Evolutionary conservation across 768 basidiomycete species (phyloP).

Genomic region (Boletus pseudopeckii): DNA sequence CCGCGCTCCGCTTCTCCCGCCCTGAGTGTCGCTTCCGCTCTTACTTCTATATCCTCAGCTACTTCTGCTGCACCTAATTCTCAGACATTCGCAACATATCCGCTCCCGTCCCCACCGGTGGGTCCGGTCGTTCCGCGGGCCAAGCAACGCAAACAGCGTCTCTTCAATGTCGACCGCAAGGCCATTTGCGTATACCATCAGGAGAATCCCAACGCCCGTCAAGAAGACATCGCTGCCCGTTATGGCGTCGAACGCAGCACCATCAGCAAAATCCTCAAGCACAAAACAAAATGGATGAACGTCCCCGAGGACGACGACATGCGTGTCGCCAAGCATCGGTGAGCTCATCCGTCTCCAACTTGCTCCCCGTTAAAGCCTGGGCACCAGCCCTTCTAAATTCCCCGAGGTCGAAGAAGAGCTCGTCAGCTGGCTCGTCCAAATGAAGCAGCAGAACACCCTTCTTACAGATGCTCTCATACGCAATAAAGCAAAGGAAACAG

Average conservation of each 20-base stretch:
- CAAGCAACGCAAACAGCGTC: slow-evolving; percentile 68
- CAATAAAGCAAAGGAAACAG: slow-evolving; percentile 65
- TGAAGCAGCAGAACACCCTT: slow-evolving; percentile 41
- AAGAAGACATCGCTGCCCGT: slow-evolving; percentile 76
- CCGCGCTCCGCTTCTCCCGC: slow-evolving; percentile 62
- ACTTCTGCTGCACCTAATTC: slow-evolving; percentile 30
- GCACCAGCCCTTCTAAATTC: slow-evolving; percentile 69
- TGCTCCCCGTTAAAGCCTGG: slow-evolving; percentile 5
- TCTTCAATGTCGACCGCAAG: slow-evolving; percentile 72
- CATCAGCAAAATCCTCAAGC: slow-evolving; percentile 89
- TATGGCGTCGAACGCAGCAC: slow-evolving; percentile 88
- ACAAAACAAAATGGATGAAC: slow-evolving; percentile 79
- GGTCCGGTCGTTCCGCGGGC: slow-evolving; percentile 33
- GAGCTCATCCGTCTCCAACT: slow-evolving; percentile 13
- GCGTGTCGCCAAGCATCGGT: slow-evolving; percentile 71
- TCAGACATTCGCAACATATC: slow-evolving; percentile 28
- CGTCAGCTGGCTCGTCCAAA: slow-evolving; percentile 55
- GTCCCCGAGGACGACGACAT: slow-evolving; percentile 56
- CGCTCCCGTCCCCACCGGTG: slow-evolving; percentile 27
- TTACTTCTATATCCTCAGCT: slow-evolving; percentile 50
- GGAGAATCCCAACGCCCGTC: slow-evolving; percentile 63
- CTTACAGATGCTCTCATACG: slow-evolving; percentile 67
- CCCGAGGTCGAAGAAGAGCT: slow-evolving; percentile 71
- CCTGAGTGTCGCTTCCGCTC: slow-evolving; percentile 51
- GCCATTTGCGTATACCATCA: slow-evolving; percentile 67